A percentile compares a stretch with the other conserved stretches of the same genome.
These are phyloP conservation scores for Fraxinus albicans DNA, from an alignment of 305 asterid genomes.

Conservation along the genomic window DNA sequence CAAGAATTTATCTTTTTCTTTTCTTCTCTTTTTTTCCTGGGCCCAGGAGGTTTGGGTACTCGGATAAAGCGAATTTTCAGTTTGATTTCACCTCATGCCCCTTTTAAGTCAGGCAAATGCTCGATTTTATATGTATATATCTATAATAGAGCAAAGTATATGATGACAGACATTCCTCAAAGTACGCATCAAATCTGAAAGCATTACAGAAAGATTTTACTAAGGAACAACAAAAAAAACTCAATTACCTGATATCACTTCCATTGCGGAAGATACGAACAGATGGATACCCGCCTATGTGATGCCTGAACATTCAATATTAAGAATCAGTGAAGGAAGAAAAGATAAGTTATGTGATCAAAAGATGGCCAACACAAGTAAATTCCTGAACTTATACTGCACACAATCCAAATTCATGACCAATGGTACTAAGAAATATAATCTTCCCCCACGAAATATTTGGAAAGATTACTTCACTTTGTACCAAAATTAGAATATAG, in stretches of 20 bases:
- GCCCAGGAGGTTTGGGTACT: neutral
- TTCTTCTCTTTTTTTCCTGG: neutral
- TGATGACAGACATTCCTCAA: neutral
- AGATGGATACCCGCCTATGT: slow-evolving; percentile 92
- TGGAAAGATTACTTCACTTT: neutral
- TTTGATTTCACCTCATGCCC: neutral
- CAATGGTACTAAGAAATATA: neutral
- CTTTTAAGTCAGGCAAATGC: neutral
- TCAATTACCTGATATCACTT: slow-evolving; percentile 66
- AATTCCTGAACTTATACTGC: neutral
- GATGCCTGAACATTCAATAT: slow-evolving; percentile 67
- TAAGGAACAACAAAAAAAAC: neutral
- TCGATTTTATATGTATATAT: neutral
- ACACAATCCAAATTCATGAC: neutral
- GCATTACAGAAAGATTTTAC: neutral
- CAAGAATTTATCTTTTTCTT: neutral
- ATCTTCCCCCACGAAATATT: neutral
- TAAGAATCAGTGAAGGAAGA: slow-evolving; percentile 23
- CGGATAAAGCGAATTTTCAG: neutral
- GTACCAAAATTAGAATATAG: neutral
- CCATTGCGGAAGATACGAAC: slow-evolving; percentile 96
- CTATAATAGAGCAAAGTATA: neutral
- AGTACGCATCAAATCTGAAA: neutral
- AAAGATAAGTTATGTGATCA: neutral
- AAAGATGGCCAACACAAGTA: neutral